A percentile compares a stretch with the other conserved stretches of the same genome.
These are phyloP conservation scores for Fusarium sambucinum DNA, from an alignment of 2,329 filamentous ascomycete species.

Conservation along the genomic window DNA sequence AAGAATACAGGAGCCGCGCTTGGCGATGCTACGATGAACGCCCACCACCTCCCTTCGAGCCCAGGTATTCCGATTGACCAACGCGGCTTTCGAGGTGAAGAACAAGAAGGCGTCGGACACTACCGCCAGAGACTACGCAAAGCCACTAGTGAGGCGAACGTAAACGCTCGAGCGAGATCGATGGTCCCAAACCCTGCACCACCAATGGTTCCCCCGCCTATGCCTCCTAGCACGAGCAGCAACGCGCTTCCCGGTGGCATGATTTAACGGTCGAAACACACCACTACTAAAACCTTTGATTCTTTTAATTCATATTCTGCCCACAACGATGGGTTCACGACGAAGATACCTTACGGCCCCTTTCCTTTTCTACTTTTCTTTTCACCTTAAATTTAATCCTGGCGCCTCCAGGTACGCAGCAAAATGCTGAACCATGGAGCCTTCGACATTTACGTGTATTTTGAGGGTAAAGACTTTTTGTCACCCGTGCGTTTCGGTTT, in stretches of 20 bases:
- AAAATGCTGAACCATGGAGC: conserved; percentile 3
- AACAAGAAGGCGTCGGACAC: conserved; percentile 54
- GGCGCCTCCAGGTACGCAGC: neutral
- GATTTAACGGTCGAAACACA: conserved; percentile 53
- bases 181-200: conserved; percentile 46
- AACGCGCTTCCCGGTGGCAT: conserved; percentile 58
- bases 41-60: conserved; percentile 42
- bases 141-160: conserved; percentile 56
- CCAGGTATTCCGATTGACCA: conserved; percentile 39
- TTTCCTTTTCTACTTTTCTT: conserved; percentile 21
- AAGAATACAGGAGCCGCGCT: conserved; percentile 56
- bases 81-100: conserved; percentile 54
- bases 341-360: conserved; percentile 40
- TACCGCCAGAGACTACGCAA: conserved; percentile 59
- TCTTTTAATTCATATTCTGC: conserved; percentile 33
- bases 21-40: conserved; percentile 46
- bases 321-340: conserved; percentile 39
- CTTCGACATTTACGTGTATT: conserved; percentile 28
- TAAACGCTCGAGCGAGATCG: conserved; percentile 49
- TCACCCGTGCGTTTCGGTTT: conserved; percentile 34
- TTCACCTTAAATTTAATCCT: conserved; percentile 32
- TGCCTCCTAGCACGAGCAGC: conserved; percentile 48
- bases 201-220: conserved; percentile 45
- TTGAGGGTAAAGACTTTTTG: conserved; percentile 27
- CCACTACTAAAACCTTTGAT: conserved; percentile 28